Percentiles rank a stretch among this genome's conserved stretches.
Conservation (phyloP, 23 red algal species). For the Gracilaria domingensis region DNA sequence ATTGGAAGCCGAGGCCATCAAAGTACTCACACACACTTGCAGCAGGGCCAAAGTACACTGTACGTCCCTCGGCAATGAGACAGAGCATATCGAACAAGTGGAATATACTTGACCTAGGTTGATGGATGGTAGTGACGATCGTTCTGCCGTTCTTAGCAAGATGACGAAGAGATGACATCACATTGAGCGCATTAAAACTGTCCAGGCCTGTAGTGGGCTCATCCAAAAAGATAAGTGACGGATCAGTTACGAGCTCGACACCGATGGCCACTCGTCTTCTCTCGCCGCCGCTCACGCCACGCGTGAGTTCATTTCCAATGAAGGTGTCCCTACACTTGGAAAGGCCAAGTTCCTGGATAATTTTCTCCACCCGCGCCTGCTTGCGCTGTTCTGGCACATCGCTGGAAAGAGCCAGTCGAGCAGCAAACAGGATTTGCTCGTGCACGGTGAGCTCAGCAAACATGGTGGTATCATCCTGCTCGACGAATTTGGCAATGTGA, state of each 20-base stretch:
- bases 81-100: constrained; percentile 82
- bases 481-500: constrained; percentile 77
- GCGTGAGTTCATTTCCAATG: constrained; percentile 69
- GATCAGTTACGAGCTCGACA: constrained; percentile 92
- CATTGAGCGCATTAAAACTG: constrained; percentile 75
- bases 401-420: constrained; percentile 44
- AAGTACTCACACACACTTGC: constrained; percentile 70
- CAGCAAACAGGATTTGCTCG: constrained; percentile 86
- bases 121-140: constrained; percentile 96
- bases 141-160: constrained; percentile 81
- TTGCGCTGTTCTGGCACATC: constrained; percentile 32
- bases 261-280: constrained; percentile 84
- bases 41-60: constrained; percentile 83
- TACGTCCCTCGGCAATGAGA: constrained; percentile 69
- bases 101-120: constrained; percentile 91
- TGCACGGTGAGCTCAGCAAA: constrained; percentile 92
- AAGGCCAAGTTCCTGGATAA: constrained; percentile 80
- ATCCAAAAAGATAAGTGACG: constrained; percentile 75
- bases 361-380: constrained; percentile 47
- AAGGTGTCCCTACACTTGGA: constrained; percentile 62
- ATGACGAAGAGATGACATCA: constrained; percentile 59
- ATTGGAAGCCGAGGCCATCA: constrained; percentile 62
- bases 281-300: constrained; percentile 87
- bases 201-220: constrained; percentile 82
- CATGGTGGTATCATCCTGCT: constrained; percentile 89